phyloP scores from a whole-genome alignment of 495 filamentous ascomycete genomes.

The Penicillium canariense region DNA sequence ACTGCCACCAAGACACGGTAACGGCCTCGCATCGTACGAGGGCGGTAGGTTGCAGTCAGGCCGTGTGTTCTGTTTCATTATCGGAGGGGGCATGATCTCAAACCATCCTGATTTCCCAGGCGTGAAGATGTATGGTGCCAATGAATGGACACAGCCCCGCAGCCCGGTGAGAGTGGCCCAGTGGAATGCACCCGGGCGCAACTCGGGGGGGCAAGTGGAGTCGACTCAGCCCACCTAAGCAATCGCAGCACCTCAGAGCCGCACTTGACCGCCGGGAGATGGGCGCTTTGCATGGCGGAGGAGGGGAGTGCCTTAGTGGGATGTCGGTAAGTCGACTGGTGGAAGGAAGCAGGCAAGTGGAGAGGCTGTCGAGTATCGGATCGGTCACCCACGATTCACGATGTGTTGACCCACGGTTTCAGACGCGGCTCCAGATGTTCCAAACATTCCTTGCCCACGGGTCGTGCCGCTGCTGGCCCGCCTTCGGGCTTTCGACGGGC shows the following conservation, averaged over 20 bases:
- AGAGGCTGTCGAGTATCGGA: neutral
- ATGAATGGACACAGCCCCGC: neutral
- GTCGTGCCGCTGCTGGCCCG: neutral
- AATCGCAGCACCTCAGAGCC: neutral
- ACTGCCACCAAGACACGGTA: neutral
- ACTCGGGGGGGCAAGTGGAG: neutral
- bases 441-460: slow-evolving; percentile 11
- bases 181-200: neutral
- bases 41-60: neutral
- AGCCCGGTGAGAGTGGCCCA: neutral
- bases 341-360: neutral
- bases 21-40: neutral
- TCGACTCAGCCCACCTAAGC: neutral
- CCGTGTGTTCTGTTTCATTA: neutral
- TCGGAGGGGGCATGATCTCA: neutral
- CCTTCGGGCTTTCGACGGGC: too few relatives aligned
- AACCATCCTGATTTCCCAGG: neutral
- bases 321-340: slow-evolving; percentile 1
- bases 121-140: neutral
- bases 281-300: neutral
- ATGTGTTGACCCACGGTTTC: slow-evolving; percentile 14
- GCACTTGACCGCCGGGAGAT: slow-evolving; percentile 7
- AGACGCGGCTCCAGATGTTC: slow-evolving; percentile 9
- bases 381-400: slow-evolving; percentile 2
- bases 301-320: neutral